Percentiles rank a stretch among this genome's conserved stretches.
These are phyloP conservation scores for Tricholoma bakamatsutake DNA, from an alignment of 768 basidiomycete genomes.

Conservation along the genomic window DNA sequence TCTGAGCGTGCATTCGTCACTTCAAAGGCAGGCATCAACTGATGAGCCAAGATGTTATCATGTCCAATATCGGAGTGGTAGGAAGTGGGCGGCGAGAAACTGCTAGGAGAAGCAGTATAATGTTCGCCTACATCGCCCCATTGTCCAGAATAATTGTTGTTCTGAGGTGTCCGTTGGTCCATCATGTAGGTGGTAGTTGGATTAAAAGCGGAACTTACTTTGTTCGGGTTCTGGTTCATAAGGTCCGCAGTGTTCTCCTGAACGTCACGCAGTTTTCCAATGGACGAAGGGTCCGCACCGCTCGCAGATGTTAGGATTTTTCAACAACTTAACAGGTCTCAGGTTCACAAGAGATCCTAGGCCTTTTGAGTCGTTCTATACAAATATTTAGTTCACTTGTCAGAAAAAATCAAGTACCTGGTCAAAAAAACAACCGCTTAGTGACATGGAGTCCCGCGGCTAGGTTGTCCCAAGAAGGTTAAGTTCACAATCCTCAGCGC, in stretches of 20 bases:
- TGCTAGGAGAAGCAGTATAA: conserved; percentile 19
- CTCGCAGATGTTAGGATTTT: conserved; percentile 22
- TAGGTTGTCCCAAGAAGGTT: conserved; percentile 15
- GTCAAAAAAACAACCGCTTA: conserved; percentile 7
- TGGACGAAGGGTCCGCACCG: conserved; percentile 20
- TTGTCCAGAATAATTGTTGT: conserved; percentile 24
- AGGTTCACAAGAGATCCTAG: too few relatives aligned
- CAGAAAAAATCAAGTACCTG: conserved; percentile 15
- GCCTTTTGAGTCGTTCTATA: conserved; percentile 11
- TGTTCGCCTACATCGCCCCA: conserved; percentile 30
- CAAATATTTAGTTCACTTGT: conserved; percentile 19
- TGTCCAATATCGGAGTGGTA: conserved; percentile 18
- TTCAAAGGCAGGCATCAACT: conserved; percentile 18
- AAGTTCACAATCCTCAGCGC: conserved; percentile 1
- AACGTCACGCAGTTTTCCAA: conserved; percentile 19
- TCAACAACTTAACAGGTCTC: conserved; percentile 7
- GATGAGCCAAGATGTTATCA: conserved; percentile 16
- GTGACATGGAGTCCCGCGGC: conserved; percentile 8
- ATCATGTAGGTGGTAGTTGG: conserved; percentile 19
- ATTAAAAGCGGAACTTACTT: conserved; percentile 9
- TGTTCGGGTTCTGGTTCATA: conserved; percentile 24
- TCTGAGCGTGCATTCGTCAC: conserved; percentile 4
- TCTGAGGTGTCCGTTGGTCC: conserved; percentile 27
- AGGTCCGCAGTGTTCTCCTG: conserved; percentile 17
- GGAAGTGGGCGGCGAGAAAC: conserved; percentile 21